phyloP scores from a whole-genome alignment of 2,329 filamentous ascomycete genomes.

The Elsinoe ampelina region DNA sequence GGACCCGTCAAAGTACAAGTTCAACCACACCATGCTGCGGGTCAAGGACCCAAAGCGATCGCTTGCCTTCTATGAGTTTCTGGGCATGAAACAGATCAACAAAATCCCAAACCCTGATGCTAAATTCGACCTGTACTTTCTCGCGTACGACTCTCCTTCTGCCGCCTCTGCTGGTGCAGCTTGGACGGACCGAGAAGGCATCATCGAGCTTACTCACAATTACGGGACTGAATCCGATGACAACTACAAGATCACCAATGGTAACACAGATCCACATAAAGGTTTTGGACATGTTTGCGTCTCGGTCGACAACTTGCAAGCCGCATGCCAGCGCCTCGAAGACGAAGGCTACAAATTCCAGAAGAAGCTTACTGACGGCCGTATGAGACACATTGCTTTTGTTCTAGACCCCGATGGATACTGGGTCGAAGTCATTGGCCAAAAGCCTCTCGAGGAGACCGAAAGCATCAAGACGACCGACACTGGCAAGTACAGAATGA shows the following conservation, averaged over 20 bases:
- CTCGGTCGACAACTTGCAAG: constrained; percentile 59
- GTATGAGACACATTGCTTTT: constrained; percentile 83
- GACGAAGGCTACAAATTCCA: constrained; percentile 88
- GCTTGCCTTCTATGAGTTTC: constrained; percentile 89
- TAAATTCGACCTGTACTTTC: constrained; percentile 94
- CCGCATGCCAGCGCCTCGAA: constrained; percentile 79
- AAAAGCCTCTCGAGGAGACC: constrained; percentile 61
- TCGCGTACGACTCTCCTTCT: constrained; percentile 72
- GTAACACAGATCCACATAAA: constrained; percentile 81
- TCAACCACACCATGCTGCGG: constrained; percentile 55
- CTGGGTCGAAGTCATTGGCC: constrained; percentile 69
- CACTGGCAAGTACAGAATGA: constrained; percentile 59
- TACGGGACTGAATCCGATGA: constrained; percentile 85
- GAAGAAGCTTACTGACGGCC: constrained; percentile 84
- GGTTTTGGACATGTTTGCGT: constrained; percentile 80
- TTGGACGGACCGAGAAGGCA: constrained; percentile 66
- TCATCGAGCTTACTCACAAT: constrained; percentile 76
- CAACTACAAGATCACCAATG: constrained; percentile 72
- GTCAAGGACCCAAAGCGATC: constrained; percentile 76
- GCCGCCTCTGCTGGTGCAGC: constrained; percentile 65
- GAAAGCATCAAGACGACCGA: constrained; percentile 66
- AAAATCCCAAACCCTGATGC: constrained; percentile 73
- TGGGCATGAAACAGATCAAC: constrained; percentile 77
- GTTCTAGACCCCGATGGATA: constrained; percentile 49
- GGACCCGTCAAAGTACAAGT: constrained; percentile 54